Evolutionary conservation across 148 eudicot species (phyloP).

Genomic region (Cornus kousa): DNA sequence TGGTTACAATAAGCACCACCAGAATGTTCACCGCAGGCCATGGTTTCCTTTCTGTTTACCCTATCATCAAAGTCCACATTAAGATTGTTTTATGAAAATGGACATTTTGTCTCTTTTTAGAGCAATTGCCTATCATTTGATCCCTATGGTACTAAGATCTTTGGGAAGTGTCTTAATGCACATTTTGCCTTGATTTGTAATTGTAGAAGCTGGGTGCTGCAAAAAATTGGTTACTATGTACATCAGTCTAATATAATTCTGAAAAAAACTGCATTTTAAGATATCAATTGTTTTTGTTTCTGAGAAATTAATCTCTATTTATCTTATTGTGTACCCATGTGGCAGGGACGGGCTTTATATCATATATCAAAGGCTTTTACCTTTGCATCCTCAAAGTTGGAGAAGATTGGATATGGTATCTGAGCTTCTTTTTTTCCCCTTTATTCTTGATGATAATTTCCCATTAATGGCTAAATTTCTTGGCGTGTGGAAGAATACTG

Average conservation of each 20-base stretch:
- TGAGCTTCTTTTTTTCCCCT: neutral
- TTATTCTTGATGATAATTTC: neutral
- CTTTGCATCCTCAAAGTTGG: conserved; percentile 76
- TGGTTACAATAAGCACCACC: no score
- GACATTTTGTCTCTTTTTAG: no score
- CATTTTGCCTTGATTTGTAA: neutral
- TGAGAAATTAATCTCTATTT: neutral
- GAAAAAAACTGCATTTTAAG: neutral
- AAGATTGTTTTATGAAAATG: no score
- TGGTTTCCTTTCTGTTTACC: no score
- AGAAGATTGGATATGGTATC: conserved; percentile 93
- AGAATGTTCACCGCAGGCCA: no score
- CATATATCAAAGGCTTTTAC: conserved; percentile 85
- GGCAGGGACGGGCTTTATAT: conserved; percentile 84
- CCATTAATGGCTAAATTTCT: neutral
- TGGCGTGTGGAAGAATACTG: neutral
- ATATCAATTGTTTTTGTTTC: neutral
- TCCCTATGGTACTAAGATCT: neutral
- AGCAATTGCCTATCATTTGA: neutral
- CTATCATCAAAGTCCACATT: no score
- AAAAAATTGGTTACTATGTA: neutral
- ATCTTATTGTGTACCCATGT: conserved; percentile 8
- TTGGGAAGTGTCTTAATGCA: neutral
- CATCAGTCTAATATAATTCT: no score
- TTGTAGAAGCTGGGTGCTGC: neutral